phyloP scores from a whole-genome alignment of 768 basidiomycete genomes.

The Inosperma sp. region DNA sequence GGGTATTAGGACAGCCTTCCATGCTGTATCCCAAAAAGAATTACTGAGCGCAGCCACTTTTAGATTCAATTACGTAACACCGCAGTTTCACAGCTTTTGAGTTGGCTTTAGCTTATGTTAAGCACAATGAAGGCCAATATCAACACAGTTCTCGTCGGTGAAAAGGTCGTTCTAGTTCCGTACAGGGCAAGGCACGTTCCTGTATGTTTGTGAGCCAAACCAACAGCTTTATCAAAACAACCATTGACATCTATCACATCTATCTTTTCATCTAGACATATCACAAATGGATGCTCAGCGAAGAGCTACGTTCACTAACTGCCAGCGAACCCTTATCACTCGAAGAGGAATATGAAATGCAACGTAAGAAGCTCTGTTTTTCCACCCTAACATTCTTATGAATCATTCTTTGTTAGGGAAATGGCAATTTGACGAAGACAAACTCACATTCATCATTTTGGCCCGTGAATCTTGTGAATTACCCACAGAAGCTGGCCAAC shows the following conservation, averaged over 20 bases:
- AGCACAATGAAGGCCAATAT: conserved; percentile 63
- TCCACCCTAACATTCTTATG: background rate
- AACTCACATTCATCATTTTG: conserved; percentile 88
- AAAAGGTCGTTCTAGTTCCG: conserved; percentile 72
- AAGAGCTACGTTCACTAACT: conserved; percentile 67
- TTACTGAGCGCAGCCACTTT: too few relatives aligned
- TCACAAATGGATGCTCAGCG: conserved; percentile 83
- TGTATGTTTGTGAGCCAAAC: conserved; percentile 26
- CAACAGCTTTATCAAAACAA: background rate
- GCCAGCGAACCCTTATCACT: conserved; percentile 80
- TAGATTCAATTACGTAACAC: too few relatives aligned
- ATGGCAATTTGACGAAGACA: conserved; percentile 86
- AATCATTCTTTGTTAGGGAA: conserved; percentile 45
- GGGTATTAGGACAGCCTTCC: too few relatives aligned
- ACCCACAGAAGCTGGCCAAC: conserved; percentile 5
- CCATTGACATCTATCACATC: background rate
- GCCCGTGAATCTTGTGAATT: conserved; percentile 31
- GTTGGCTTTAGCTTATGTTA: too few relatives aligned
- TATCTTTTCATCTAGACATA: too few relatives aligned
- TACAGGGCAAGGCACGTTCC: conserved; percentile 60
- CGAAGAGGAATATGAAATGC: conserved; percentile 86
- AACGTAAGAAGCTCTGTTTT: conserved; percentile 43
- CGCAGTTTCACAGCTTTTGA: too few relatives aligned
- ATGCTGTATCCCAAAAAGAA: too few relatives aligned
- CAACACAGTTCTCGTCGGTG: conserved; percentile 59